Conservation (phyloP, 108 stramenopile genomes). For the Mayamaea pseudoterrestris region DNA sequence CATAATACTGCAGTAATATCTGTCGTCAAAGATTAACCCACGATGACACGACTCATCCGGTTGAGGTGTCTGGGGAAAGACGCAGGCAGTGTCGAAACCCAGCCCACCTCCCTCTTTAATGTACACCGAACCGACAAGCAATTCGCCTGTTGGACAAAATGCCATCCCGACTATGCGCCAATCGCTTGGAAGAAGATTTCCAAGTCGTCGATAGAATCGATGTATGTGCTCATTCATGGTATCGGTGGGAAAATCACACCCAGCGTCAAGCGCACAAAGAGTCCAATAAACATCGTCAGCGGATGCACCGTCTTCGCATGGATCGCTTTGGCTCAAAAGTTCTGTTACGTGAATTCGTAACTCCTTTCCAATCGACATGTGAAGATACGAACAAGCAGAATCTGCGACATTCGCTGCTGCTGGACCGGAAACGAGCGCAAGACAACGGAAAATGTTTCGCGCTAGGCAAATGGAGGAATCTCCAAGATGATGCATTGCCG, state of each 20-base stretch:
- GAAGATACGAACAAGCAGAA: neutral
- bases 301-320: neutral
- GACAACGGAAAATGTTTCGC: neutral
- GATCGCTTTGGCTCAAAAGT: too few relatives aligned
- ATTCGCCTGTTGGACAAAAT: constrained; percentile 57
- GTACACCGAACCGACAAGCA: constrained; percentile 26
- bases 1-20: constrained; percentile 30
- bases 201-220: constrained; percentile 2
- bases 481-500: neutral
- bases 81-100: constrained; percentile 13
- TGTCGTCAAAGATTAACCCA: neutral
- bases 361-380: neutral
- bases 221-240: neutral
- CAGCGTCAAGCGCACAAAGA: neutral
- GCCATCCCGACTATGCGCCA: constrained; percentile 42
- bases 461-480: neutral
- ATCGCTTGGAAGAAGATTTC: constrained; percentile 15
- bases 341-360: too few relatives aligned
- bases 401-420: neutral
- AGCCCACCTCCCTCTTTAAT: neutral
- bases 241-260: neutral
- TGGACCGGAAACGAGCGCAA: neutral
- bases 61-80: constrained; percentile 15
- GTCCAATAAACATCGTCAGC: neutral
- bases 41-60: neutral